Conservation (phyloP, 495 filamentous ascomycete species). For the Usnea hakonensis region DNA sequence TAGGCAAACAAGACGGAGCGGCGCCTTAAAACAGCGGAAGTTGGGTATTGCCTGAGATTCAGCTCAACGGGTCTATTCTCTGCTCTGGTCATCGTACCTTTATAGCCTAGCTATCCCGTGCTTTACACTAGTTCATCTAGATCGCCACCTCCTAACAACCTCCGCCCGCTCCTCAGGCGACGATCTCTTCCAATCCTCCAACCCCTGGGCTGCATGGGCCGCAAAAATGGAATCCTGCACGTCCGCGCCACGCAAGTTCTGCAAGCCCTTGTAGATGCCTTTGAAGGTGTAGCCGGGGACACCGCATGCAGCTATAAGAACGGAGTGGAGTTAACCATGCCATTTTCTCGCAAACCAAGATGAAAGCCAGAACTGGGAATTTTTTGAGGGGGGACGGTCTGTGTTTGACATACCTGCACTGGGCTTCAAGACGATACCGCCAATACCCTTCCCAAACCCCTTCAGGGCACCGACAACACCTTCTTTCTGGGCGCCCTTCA, state of each 20-base stretch:
- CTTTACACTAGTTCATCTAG: too few species aligned
- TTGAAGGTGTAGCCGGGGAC: constrained; percentile 67
- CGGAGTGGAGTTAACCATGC: too few species aligned
- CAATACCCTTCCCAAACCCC: constrained; percentile 67
- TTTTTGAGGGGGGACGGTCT: too few species aligned
- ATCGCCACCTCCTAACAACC: constrained; percentile 52
- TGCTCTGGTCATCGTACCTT: too few species aligned
- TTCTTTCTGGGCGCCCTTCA: constrained; percentile 58
- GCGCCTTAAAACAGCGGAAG: too few species aligned
- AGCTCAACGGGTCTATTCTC: too few species aligned
- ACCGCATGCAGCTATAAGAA: constrained; percentile 52
- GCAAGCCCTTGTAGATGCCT: constrained; percentile 66
- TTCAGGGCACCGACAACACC: constrained; percentile 63
- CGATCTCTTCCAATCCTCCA: constrained; percentile 47
- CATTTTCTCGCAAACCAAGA: too few species aligned
- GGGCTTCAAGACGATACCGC: constrained; percentile 64
- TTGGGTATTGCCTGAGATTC: too few species aligned
- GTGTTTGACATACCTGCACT: constrained; percentile 47
- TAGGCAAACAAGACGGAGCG: too few species aligned
- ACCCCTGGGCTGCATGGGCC: constrained; percentile 63
- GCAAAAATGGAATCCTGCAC: constrained; percentile 65
- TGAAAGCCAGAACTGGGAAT: too few species aligned
- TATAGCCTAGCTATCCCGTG: too few species aligned
- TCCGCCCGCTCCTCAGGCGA: constrained; percentile 48
- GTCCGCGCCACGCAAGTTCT: constrained; percentile 52